Base-by-base conservation (phyloP, 192 early-diverging fungal species). In the Linnemannia exigua region DNA sequence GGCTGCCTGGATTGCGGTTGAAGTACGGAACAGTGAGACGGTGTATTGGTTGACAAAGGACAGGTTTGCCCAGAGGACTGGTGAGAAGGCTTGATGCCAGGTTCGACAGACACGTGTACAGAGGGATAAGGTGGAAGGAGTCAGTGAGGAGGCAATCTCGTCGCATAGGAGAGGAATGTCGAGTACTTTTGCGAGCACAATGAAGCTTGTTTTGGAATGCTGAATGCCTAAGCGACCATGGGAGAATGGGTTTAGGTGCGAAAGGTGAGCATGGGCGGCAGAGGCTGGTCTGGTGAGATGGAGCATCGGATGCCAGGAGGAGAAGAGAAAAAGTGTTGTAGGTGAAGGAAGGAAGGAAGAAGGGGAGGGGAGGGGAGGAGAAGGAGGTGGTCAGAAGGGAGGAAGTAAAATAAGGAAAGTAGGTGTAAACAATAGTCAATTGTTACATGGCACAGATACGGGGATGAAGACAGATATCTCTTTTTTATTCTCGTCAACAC, bases 91-190 rank as follows among this genome's bases (percentile, higher is more conserved):
- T 4, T 15, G 19, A 46, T 76, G n/a, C 77, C 67, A 79, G 67
- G 46, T 37, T 9, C 36, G 51, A 20, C 52, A 61, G 20, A 85
- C 77, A 11, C 2, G 67, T 1, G 25, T 20, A 11, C 82, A 85
- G 41, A n/a, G 16, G 28, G 67, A 37, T 4, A 84, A 15, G 46
- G 58, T 72, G 20, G 9, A 19, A 8, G 11, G 38, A 1, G 67
- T 68, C 0, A 85, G 47, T 5, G 54, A 85, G 9, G 52, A 58
- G 17, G 77, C 33, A 16, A 85, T 85, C 22, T 75, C 77, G 48
- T 79, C 77, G 22, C 68, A 35, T 36, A 85, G 69, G 41, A 75
- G 70, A n/a, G 82, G 82, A 19, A 77, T 77, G 33, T 54, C n/a
- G 11, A 83, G 35, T 25, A 68, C 20, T 47, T 72, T 5, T 14